phyloP scores from a whole-genome alignment of 1,284 basidiomycete genomes.

The Naganishia sp. region DNA sequence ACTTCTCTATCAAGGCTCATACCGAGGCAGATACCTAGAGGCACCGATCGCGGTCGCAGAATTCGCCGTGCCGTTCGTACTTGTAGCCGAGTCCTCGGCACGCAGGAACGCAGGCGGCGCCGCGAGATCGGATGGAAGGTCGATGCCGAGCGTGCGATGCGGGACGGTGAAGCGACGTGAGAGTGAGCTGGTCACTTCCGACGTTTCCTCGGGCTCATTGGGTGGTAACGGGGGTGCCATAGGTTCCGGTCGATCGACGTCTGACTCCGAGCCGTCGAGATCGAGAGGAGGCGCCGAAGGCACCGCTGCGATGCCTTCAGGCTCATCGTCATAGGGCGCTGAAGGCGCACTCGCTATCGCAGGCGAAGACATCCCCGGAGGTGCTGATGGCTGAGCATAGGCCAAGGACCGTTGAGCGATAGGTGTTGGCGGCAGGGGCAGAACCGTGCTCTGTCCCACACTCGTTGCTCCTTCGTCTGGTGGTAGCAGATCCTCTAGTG shows the following conservation, averaged over 20 bases:
- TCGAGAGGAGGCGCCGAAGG: constrained; percentile 39
- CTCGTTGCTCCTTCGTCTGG: constrained; percentile 3
- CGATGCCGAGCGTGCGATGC: constrained; percentile 15
- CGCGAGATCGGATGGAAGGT: constrained; percentile 37
- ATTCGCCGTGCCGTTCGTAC: neutral
- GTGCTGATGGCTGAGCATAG: constrained; percentile 39
- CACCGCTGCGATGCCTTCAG: neutral
- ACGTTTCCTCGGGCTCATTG: neutral
- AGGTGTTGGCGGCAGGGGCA: constrained; percentile 36
- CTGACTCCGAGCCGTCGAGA: constrained; percentile 28
- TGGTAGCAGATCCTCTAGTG: constrained; percentile 28
- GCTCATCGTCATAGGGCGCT: constrained; percentile 31
- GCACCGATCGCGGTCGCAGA: constrained; percentile 9
- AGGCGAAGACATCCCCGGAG: constrained; percentile 21
- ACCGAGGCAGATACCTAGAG: constrained; percentile 39
- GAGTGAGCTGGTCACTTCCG: neutral
- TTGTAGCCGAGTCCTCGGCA: neutral
- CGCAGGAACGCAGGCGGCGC: constrained; percentile 17
- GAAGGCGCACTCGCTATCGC: constrained; percentile 31
- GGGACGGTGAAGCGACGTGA: constrained; percentile 13
- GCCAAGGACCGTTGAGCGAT: constrained; percentile 32
- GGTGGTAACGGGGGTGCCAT: neutral
- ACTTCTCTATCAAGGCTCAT: constrained; percentile 38
- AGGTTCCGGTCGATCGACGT: neutral
- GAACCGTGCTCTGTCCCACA: constrained; percentile 12